Evolutionary conservation across 805 yeast species (phyloP), one percentile per base, ranked within the genome.

Genomic region (Kluyveromyces siamensis): DNA sequence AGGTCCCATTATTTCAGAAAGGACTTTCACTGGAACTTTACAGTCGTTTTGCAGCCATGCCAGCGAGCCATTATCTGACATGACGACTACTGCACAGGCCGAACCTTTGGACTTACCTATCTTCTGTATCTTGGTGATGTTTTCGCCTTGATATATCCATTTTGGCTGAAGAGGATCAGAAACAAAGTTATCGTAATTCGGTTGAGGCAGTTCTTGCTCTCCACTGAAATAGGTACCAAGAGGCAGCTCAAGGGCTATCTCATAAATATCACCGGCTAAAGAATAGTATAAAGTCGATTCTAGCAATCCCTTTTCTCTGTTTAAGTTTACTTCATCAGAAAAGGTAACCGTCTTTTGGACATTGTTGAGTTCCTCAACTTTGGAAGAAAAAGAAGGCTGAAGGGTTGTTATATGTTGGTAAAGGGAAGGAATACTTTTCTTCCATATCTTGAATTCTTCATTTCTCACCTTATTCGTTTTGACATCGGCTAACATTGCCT

Each of bases 401-500:
- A 69, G 61, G 27, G 70, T 57, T 2, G 69, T 61, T n/a, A 65
- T 59, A 50, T 65, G 69, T 47, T 62, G 61, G 65, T 87, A 87
- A 51, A 87, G 70, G 54, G 85, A 71, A 2, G 95, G 95, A 13
- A 85, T 83, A 1, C 91, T 77, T 59, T 87, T 86, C 63, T 87
- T 87, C 96, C 96, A 87, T 17, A 73, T 77, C 56, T 79, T 79
- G 71, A 76, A 84, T 67, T 85, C 93, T 65, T 85, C 95, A 57
- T 85, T 85, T 52, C 75, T 72, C 9, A 83, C 65, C 59, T 84
- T 84, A 48, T 65, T 65, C 14, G 44, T 50, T 44, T 49, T 53
- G 36, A 53, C 48, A 37, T 53, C 57, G 44, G 48, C 37, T 33
- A 38, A 13, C 45, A 43, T 43, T 30, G 35, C 35, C 35, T 30